Conservation (phyloP, 2,329 filamentous ascomycete species). For the Monosporascus ibericus region DNA sequence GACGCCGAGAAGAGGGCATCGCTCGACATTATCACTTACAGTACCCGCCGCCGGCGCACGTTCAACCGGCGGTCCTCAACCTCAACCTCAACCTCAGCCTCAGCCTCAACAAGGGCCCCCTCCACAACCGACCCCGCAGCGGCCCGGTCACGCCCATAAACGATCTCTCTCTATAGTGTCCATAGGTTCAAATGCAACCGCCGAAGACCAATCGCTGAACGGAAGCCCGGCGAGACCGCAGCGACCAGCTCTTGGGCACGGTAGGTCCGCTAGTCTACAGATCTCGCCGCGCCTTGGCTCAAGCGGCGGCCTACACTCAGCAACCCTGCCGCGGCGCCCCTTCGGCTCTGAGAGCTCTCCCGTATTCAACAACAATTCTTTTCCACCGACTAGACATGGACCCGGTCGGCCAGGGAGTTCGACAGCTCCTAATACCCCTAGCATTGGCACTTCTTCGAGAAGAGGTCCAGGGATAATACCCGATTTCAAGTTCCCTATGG, state of each 20-base stretch:
- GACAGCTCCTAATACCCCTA: constrained; percentile 41
- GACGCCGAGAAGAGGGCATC: constrained; percentile 49
- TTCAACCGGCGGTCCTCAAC: constrained; percentile 38
- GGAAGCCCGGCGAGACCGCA: constrained; percentile 37
- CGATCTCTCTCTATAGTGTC: constrained; percentile 80
- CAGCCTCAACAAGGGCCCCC: constrained; percentile 32
- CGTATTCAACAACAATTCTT: constrained; percentile 46
- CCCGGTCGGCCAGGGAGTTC: constrained; percentile 32
- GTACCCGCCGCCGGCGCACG: constrained; percentile 40
- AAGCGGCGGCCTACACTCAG: constrained; percentile 38
- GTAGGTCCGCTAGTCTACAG: constrained; percentile 75
- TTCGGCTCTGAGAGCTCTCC: constrained; percentile 42
- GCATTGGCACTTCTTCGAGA: constrained; percentile 31
- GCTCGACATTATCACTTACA: constrained; percentile 60
- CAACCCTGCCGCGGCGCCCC: constrained; percentile 35
- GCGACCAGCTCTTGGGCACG: constrained; percentile 59
- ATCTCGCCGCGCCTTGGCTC: constrained; percentile 49
- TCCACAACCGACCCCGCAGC: constrained; percentile 19
- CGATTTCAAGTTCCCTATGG: constrained; percentile 52
- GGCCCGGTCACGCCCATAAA: constrained; percentile 56
- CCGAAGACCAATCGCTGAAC: constrained; percentile 38
- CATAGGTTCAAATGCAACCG: constrained; percentile 52
- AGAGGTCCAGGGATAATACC: constrained; percentile 39
- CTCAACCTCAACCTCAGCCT: constrained; percentile 16
- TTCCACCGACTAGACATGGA: constrained; percentile 43